Evolutionary conservation across 805 yeast genomes (phyloP).

Genomic region (Candida coleopterorum): DNA sequence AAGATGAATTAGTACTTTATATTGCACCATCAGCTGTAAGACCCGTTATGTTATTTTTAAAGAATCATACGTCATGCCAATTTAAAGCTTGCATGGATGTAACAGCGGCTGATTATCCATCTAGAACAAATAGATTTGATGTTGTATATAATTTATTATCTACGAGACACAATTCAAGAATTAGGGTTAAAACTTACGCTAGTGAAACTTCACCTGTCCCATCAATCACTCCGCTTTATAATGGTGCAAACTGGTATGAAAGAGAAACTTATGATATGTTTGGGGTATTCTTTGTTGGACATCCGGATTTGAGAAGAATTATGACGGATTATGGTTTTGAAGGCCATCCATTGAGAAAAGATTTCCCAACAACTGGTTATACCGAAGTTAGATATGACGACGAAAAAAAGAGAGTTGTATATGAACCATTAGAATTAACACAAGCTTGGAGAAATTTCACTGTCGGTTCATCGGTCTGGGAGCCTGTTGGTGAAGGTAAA

Average conservation of each 20-base stretch:
- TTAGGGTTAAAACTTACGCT: conserved; percentile 85
- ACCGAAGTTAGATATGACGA: conserved; percentile 88
- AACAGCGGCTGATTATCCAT: conserved; percentile 84
- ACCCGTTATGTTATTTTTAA: conserved; percentile 67
- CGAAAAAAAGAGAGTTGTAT: conserved; percentile 83
- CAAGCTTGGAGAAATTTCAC: conserved; percentile 91
- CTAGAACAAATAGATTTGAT: conserved; percentile 79
- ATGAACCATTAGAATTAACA: conserved; percentile 85
- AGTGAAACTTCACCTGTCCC: conserved; percentile 81
- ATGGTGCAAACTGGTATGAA: conserved; percentile 89
- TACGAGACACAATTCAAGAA: conserved; percentile 79
- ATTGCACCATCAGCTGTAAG: conserved; percentile 71
- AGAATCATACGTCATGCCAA: conserved; percentile 76
- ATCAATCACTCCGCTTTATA: conserved; percentile 61
- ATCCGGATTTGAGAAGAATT: conserved; percentile 85
- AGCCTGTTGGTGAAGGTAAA: conserved; percentile 83
- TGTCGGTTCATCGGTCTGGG: conserved; percentile 88
- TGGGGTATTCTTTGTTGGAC: conserved; percentile 84
- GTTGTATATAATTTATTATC: conserved; percentile 80
- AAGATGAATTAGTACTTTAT: conserved; percentile 75
- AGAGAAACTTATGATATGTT: conserved; percentile 85
- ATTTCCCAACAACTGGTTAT: conserved; percentile 89
- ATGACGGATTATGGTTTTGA: conserved; percentile 91
- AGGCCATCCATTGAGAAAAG: conserved; percentile 88
- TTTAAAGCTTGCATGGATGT: conserved; percentile 75